Percentiles rank a stretch among this genome's conserved stretches.
Evolutionary conservation across 176 grass and related monocot genomes (phyloP).

Genomic region (Oryza longistaminata): DNA sequence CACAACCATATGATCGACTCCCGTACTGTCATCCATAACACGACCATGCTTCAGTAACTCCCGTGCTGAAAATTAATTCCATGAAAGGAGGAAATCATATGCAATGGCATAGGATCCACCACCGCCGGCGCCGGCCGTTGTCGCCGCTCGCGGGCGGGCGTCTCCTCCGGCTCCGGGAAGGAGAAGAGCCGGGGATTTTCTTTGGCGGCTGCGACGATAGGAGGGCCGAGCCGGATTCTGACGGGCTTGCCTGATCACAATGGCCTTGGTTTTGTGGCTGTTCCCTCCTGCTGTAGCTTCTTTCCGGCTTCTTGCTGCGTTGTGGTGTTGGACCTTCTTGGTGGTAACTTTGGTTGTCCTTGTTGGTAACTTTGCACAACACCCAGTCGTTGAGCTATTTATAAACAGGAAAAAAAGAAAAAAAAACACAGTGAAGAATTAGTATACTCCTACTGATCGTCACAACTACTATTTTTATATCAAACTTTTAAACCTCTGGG

Average conservation of each 20-base stretch:
- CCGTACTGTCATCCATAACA: no score
- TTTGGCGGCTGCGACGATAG: background rate
- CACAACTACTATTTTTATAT: no score
- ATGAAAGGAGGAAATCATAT: background rate
- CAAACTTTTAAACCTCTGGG: no score
- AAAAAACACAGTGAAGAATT: background rate
- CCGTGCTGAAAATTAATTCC: no score
- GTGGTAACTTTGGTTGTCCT: background rate
- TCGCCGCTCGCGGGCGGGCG: background rate
- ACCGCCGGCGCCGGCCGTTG: background rate
- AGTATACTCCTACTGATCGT: background rate
- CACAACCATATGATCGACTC: background rate
- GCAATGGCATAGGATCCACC: background rate
- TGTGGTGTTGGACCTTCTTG: background rate
- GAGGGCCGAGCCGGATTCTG: background rate
- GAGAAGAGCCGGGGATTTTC: background rate
- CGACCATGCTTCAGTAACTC: no score
- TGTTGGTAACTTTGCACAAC: background rate
- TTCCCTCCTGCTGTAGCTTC: background rate
- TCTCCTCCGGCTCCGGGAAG: background rate
- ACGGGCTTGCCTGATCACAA: background rate
- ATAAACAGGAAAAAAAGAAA: background rate
- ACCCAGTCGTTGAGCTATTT: conserved; percentile 8
- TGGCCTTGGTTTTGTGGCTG: background rate
- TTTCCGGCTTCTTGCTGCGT: background rate